Conservation (phyloP, 164 flowering plant species). For the Santalum album region DNA sequence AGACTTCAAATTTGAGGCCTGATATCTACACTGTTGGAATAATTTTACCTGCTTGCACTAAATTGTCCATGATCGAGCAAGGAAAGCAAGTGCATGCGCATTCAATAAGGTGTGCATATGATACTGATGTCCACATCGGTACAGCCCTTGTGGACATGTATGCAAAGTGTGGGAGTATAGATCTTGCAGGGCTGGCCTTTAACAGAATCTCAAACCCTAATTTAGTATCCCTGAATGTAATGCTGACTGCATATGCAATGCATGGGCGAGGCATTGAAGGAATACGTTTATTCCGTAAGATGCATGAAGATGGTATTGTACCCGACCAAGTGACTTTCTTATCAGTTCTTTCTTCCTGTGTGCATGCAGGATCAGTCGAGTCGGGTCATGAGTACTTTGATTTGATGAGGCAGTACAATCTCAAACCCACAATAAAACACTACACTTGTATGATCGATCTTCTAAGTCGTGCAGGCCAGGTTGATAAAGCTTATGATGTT, state of each 20-base stretch:
- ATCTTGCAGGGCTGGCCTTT: conserved; percentile 26
- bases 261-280: conserved; percentile 64
- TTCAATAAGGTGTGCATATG: conserved; percentile 46
- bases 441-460: conserved; percentile 69
- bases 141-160: conserved; percentile 73
- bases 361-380: conserved; percentile 51
- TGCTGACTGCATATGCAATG: conserved; percentile 69
- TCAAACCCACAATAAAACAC: conserved; percentile 52
- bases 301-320: conserved; percentile 18
- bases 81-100: conserved; percentile 69
- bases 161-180: conserved; percentile 59
- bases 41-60: conserved; percentile 47
- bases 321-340: conserved; percentile 65
- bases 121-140: conserved; percentile 45
- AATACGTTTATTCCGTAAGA: conserved; percentile 28
- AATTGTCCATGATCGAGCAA: conserved; percentile 37
- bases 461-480: conserved; percentile 45
- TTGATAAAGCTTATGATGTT: too few relatives aligned
- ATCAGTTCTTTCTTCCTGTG: conserved; percentile 56
- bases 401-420: conserved; percentile 33
- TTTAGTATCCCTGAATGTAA: conserved; percentile 50
- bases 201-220: conserved; percentile 32
- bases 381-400: conserved; percentile 34
- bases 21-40: conserved; percentile 54
- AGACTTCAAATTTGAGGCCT: conserved; percentile 31